phyloP scores from a whole-genome alignment of 163 green algal species.

The Coccomyxa subellipsoidea region DNA sequence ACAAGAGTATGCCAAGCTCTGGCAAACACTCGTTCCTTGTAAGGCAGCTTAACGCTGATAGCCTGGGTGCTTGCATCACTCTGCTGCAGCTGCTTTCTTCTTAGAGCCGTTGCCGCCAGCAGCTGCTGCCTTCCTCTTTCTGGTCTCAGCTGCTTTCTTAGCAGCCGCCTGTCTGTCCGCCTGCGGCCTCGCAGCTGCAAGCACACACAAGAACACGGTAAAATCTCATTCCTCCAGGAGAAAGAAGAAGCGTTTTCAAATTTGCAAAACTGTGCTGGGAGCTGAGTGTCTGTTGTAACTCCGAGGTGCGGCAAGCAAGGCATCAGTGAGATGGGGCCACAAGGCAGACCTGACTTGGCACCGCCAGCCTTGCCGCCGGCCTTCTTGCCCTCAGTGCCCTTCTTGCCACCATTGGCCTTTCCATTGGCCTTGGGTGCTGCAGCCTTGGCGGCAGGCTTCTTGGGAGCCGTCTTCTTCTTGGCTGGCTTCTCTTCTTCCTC shows the following conservation, averaged over 20 bases:
- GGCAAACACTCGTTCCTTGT: no score
- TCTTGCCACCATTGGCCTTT: not conserved
- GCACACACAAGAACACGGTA: not conserved
- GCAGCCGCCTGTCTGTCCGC: not conserved
- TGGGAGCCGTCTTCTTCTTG: not conserved
- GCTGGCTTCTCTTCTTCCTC: not conserved
- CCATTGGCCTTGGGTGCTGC: not conserved
- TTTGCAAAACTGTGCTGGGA: no score
- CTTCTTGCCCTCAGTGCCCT: not conserved
- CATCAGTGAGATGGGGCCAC: not conserved
- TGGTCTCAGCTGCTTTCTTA: slow-evolving; percentile 7
- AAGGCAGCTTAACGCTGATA: not conserved
- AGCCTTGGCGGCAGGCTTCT: not conserved
- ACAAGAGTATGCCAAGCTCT: no score
- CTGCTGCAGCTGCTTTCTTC: not conserved
- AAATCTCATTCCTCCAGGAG: no score
- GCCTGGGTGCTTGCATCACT: not conserved
- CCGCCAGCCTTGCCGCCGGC: not conserved
- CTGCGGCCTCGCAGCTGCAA: not conserved
- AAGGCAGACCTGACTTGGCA: not conserved
- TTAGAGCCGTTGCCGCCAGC: not conserved
- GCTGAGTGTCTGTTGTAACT: not conserved
- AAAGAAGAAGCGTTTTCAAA: no score
- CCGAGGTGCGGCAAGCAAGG: not conserved
- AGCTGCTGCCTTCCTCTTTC: not conserved